Percentiles rank a stretch among this genome's conserved stretches.
Conservation (phyloP, 495 filamentous ascomycete genomes). For the Daldinia concentrica region DNA sequence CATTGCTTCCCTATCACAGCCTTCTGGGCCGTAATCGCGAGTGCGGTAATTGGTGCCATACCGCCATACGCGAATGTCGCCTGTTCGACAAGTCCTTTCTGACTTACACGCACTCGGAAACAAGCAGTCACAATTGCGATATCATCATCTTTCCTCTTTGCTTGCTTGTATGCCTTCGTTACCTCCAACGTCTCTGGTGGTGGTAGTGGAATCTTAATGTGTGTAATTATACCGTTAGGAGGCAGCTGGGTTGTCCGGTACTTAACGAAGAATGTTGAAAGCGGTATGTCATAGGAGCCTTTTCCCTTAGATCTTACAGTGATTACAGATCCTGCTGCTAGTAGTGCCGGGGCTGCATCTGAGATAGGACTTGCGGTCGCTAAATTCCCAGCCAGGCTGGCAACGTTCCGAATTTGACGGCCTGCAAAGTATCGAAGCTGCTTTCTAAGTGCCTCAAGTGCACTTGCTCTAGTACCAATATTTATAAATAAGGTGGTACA, state of each 20-base stretch:
- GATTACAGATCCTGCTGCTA: conserved; percentile 77
- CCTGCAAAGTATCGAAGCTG: conserved; percentile 83
- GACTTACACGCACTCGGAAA: conserved; percentile 69
- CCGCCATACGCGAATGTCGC: conserved; percentile 77
- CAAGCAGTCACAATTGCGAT: conserved; percentile 86
- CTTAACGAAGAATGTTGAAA: conserved; percentile 82
- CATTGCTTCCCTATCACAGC: conserved; percentile 74
- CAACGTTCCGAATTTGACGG: conserved; percentile 86
- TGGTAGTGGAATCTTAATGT: conserved; percentile 74
- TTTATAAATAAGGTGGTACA: conserved; percentile 53
- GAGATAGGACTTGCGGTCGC: conserved; percentile 91
- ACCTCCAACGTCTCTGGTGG: conserved; percentile 61
- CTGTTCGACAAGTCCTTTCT: conserved; percentile 66
- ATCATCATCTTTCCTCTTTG: conserved; percentile 87
- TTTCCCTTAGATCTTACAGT: conserved; percentile 72
- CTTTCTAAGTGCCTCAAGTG: conserved; percentile 69
- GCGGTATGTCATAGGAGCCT: conserved; percentile 72
- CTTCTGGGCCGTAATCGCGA: conserved; percentile 69
- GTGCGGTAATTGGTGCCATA: conserved; percentile 79
- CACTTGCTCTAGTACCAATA: conserved; percentile 63
- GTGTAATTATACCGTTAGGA: conserved; percentile 76
- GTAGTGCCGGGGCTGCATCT: conserved; percentile 84
- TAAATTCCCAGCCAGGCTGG: conserved; percentile 84
- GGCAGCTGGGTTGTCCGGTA: conserved; percentile 82
- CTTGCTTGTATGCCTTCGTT: conserved; percentile 79